phyloP scores from a whole-genome alignment of 2,329 filamentous ascomycete genomes.

The Aspergillus sp. region DNA sequence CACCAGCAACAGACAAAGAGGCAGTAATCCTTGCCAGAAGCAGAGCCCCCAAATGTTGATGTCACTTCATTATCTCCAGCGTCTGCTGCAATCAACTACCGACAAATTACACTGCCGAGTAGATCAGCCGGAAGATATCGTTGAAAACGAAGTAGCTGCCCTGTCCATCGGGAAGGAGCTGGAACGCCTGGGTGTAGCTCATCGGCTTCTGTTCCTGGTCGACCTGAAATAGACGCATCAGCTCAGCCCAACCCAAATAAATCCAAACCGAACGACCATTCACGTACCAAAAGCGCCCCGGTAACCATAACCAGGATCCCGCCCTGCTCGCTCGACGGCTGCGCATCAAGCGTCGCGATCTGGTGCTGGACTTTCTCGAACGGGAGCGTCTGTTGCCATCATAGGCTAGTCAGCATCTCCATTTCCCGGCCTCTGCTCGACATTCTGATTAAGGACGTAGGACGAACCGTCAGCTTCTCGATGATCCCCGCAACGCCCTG shows the following conservation, averaged over 20 bases:
- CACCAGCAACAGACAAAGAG: not conserved
- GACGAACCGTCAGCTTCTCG: constrained; percentile 69
- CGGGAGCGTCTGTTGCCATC: constrained; percentile 53
- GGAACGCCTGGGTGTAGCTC: constrained; percentile 86
- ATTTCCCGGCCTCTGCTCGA: not conserved
- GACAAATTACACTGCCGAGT: constrained; percentile 26
- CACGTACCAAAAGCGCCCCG: constrained; percentile 67
- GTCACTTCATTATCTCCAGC: not conserved
- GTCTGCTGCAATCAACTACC: not conserved
- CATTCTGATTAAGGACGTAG: constrained; percentile 3
- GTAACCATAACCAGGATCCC: constrained; percentile 82
- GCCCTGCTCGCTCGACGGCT: constrained; percentile 59
- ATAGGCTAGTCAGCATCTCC: constrained; percentile 1
- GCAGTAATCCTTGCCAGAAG: not conserved
- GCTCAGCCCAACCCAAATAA: not conserved
- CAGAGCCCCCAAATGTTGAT: not conserved
- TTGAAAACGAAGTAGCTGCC: constrained; percentile 82
- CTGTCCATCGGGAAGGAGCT: constrained; percentile 58
- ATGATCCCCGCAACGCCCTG: constrained; percentile 59
- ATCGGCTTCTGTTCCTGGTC: constrained; percentile 79
- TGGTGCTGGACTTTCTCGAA: constrained; percentile 76
- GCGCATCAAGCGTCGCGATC: constrained; percentile 69
- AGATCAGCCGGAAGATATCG: constrained; percentile 89
- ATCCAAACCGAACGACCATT: not conserved
- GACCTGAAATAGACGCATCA: constrained; percentile 46